phyloP scores from a whole-genome alignment of 768 basidiomycete genomes.

The Naganishia vishniacii region DNA sequence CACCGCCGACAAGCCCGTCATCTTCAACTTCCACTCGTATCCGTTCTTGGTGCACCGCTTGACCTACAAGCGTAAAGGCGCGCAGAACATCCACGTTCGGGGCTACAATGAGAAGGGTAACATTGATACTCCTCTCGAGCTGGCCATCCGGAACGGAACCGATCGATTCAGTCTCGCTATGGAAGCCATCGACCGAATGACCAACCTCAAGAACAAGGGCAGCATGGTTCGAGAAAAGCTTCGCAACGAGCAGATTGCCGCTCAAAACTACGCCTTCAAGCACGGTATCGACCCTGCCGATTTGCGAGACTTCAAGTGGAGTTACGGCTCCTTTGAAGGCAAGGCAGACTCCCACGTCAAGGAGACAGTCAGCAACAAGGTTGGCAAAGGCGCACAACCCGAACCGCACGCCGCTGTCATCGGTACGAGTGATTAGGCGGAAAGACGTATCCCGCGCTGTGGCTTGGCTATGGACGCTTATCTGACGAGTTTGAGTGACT shows the following conservation, averaged over 20 bases:
- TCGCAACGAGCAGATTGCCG: conserved; percentile 35
- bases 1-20: conserved; percentile 61
- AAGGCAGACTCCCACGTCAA: conserved; percentile 22
- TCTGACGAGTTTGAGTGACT: no score
- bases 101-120: conserved; percentile 34
- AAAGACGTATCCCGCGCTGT: no score
- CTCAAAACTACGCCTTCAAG: conserved; percentile 38
- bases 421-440: conserved; percentile 13
- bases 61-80: conserved; percentile 28
- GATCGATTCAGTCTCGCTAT: conserved; percentile 37
- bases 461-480: no score
- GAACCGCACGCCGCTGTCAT: conserved; percentile 5
- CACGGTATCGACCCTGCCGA: conserved; percentile 38
- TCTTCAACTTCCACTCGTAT: conserved; percentile 80
- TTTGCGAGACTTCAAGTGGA: conserved; percentile 38
- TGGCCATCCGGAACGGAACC: conserved; percentile 31
- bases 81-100: conserved; percentile 32
- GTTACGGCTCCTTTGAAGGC: conserved; percentile 23
- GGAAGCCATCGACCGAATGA: conserved; percentile 41
- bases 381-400: conserved; percentile 10
- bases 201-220: conserved; percentile 33
- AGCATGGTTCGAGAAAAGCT: conserved; percentile 39
- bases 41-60: conserved; percentile 46
- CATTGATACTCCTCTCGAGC: conserved; percentile 33
- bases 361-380: conserved; percentile 17